Evolutionary conservation across 2,329 filamentous ascomycete species (phyloP), one percentile per base, ranked within the genome.

Genomic region (Mollisia scopiformis): DNA sequence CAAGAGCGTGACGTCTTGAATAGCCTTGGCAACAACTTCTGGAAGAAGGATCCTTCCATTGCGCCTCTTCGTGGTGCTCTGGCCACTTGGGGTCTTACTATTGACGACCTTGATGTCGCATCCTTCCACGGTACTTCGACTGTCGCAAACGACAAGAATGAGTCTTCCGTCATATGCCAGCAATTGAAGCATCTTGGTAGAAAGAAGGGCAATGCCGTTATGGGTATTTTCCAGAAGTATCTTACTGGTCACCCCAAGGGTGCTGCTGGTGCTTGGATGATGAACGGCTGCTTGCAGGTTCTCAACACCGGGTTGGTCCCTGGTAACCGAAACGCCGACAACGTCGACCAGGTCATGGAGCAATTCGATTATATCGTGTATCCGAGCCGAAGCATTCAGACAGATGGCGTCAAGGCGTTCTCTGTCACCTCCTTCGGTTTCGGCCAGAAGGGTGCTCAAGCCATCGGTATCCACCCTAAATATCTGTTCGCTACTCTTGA

Each of bases 101-200:
- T 99, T 67, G 95, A 99, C 73, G 95, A 99, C 72, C 87, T 99
- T 35, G 90, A 84, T 69, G 93, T 99, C 65, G 94, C 95, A 16
- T 98, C 95, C 14, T 98, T 98, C 91, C 95, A 99, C 82, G 95
- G 95, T 72, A 99, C 95, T 41, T 98, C 95, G 1, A 99, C 95
- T 67, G 93, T 96, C 75, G 95, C 95, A 69, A 99, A 99, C 77
- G 95, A 99, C 83, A 98, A 98, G 88, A 99, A 99, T 79, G 95
- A 99, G 78, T 98, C 95, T 19, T 93, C 93, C 57, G 95, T 97
- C 73, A 90, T 99, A 71, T 97, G 94, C 83, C 88, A 97, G 77
- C 96, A 99, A 80, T 87, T 99, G 78, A 88, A 89, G 70, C 96
- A 99, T 75, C 88, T 99, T 56, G 95, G 95, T 68, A 91, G 95